Percentiles rank a stretch among this genome's conserved stretches.
Conservation (phyloP, 768 basidiomycete species). For the Termitomyces sp. region DNA sequence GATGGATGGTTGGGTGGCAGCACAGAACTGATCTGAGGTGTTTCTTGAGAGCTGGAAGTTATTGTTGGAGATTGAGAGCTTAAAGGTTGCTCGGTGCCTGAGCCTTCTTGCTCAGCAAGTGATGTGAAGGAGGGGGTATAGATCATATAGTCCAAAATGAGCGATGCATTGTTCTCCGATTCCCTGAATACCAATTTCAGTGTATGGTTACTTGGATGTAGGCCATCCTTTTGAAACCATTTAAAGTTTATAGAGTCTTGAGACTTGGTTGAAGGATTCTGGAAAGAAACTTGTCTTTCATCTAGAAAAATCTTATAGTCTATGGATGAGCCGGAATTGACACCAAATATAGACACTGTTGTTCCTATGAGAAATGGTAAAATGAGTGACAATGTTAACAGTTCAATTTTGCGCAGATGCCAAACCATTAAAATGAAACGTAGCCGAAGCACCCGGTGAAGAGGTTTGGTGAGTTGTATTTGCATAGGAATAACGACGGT, state of each 20-base stretch:
- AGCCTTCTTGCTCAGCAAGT: neutral
- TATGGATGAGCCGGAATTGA: no score
- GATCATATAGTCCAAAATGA: neutral
- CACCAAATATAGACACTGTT: neutral
- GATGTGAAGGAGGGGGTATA: neutral
- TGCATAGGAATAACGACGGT: neutral
- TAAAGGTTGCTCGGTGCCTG: no score
- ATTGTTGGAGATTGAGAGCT: neutral
- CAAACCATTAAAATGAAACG: neutral
- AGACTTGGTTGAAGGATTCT: no score
- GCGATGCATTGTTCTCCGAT: neutral
- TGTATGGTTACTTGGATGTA: neutral
- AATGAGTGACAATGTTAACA: neutral
- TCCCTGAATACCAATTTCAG: neutral
- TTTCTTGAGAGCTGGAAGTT: neutral
- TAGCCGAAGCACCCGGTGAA: neutral
- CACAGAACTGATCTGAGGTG: neutral
- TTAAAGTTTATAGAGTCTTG: neutral
- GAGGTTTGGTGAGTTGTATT: neutral
- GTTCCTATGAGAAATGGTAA: neutral
- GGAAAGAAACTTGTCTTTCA: neutral
- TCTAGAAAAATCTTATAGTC: fast-evolving
- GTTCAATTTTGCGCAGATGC: neutral
- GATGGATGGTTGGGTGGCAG: neutral
- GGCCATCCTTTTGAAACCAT: neutral